Percentiles rank a stretch among this genome's conserved stretches.
phyloP scores from a whole-genome alignment of 1,139 yeast genomes.

The Komagataea norvegica region DNA sequence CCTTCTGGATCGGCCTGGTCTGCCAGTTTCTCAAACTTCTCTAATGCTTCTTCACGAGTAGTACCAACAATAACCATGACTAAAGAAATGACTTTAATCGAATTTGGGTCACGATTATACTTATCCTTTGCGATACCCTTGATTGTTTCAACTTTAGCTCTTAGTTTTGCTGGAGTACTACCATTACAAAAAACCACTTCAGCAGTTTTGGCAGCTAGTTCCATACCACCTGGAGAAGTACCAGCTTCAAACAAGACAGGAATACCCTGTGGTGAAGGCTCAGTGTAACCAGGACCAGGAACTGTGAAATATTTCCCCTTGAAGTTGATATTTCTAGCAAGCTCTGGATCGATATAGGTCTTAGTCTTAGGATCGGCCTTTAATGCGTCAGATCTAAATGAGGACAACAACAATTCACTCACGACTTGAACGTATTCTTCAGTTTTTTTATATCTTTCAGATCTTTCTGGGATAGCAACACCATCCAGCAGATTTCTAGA shows the following conservation, averaged over 20 bases:
- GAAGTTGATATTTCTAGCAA: constrained; percentile 34
- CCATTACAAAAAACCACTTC: constrained; percentile 37
- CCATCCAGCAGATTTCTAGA: constrained; percentile 36
- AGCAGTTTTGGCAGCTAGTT: constrained; percentile 40
- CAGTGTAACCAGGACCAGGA: constrained; percentile 37
- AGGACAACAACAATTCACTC: constrained; percentile 35
- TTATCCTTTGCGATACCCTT: constrained; percentile 24
- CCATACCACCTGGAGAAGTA: constrained; percentile 37
- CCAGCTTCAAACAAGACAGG: constrained; percentile 44
- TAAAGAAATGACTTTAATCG: constrained; percentile 27
- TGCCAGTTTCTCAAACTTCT: constrained; percentile 24
- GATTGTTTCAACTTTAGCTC: constrained; percentile 20
- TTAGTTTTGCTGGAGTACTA: constrained; percentile 24
- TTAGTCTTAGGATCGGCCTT: constrained; percentile 30
- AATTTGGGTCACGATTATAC: constrained; percentile 25
- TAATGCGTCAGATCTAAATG: constrained; percentile 41
- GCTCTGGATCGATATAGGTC: constrained; percentile 34
- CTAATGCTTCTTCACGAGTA: constrained; percentile 31
- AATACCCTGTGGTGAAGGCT: constrained; percentile 39
- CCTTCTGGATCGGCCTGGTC: constrained; percentile 29
- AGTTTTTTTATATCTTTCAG: constrained; percentile 34
- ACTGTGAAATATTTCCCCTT: constrained; percentile 36
- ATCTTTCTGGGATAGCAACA: constrained; percentile 18
- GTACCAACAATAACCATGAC: constrained; percentile 27
- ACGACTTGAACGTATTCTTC: constrained; percentile 38